phyloP scores from a whole-genome alignment of 2,329 filamentous ascomycete genomes.

The Leptographium lundbergii region DNA sequence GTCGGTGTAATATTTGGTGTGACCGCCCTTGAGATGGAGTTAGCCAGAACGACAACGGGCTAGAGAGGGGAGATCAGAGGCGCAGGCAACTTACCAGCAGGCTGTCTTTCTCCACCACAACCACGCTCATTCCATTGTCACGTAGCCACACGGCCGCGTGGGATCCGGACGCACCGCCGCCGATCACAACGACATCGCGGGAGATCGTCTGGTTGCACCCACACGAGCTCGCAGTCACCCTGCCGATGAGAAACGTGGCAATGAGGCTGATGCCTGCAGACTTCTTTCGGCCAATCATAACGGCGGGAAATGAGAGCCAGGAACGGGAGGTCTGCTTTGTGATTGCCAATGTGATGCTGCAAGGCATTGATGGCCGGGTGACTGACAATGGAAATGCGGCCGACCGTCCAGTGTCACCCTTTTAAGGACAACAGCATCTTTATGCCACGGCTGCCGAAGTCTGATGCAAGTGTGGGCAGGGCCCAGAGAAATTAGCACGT shows the following conservation, averaged over 20 bases:
- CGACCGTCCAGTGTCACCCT: too few relatives aligned
- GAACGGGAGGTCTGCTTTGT: not conserved
- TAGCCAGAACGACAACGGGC: not conserved
- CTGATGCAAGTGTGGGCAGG: not conserved
- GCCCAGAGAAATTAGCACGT: not conserved
- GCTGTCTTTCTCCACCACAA: slow-evolving; percentile 7
- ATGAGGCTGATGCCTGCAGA: not conserved
- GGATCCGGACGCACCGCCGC: slow-evolving; percentile 9
- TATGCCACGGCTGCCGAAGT: not conserved
- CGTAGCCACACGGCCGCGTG: slow-evolving; percentile 8
- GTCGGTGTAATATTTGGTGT: slow-evolving; percentile 19
- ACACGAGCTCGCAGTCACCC: not conserved
- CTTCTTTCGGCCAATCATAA: not conserved
- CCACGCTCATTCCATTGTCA: slow-evolving; percentile 6
- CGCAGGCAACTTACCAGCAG: slow-evolving; percentile 5
- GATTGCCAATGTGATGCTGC: not conserved
- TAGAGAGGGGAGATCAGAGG: not conserved
- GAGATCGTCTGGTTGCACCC: not conserved
- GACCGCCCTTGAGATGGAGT: slow-evolving; percentile 17
- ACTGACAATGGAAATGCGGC: not conserved
- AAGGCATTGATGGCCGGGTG: not conserved
- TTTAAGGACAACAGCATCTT: not conserved
- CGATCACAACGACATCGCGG: slow-evolving; percentile 7
- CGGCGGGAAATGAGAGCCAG: not conserved
- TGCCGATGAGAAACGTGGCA: not conserved